These are phyloP conservation scores for Vigna reflexopilosa DNA, from an alignment of 306 rosid genomes.

Conservation along the genomic window DNA sequence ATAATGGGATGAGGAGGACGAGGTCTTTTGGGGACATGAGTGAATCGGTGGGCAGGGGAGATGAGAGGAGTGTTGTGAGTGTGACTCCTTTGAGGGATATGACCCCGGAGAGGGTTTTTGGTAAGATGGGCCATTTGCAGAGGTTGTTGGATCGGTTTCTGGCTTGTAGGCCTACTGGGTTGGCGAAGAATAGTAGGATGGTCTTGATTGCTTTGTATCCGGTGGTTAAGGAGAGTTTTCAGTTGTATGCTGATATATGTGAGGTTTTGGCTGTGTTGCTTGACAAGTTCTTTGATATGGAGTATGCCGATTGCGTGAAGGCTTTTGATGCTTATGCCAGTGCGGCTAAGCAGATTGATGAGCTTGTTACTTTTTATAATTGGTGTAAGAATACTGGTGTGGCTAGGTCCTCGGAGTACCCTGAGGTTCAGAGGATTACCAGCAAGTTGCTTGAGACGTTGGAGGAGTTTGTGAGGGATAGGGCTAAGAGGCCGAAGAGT, in stretches of 20 bases:
- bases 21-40: conserved; percentile 91
- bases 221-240: conserved; percentile 86
- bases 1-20: conserved; percentile 75
- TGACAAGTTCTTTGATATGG: conserved; percentile 95
- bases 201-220: conserved; percentile 85
- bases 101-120: conserved; percentile 84
- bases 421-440: conserved; percentile 90
- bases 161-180: conserved; percentile 90
- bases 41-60: conserved; percentile 59
- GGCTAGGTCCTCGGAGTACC: conserved; percentile 91
- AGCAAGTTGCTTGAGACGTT: conserved; percentile 87
- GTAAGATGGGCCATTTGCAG: conserved; percentile 92
- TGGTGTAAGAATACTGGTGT: conserved; percentile 94
- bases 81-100: conserved; percentile 91
- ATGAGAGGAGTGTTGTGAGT: conserved; percentile 61
- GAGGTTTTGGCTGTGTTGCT: conserved; percentile 91
- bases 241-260: conserved; percentile 89
- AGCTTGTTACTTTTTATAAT: conserved; percentile 66
- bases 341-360: conserved; percentile 95
- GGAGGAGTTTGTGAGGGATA: conserved; percentile 96
- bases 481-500: conserved; percentile 85
- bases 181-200: conserved; percentile 88
- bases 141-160: conserved; percentile 85
- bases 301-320: conserved; percentile 88
- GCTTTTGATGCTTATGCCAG: conserved; percentile 91